Percentiles rank a stretch among this genome's conserved stretches.
Evolutionary conservation across 768 basidiomycete species (phyloP).

Genomic region (Mycena amicta): DNA sequence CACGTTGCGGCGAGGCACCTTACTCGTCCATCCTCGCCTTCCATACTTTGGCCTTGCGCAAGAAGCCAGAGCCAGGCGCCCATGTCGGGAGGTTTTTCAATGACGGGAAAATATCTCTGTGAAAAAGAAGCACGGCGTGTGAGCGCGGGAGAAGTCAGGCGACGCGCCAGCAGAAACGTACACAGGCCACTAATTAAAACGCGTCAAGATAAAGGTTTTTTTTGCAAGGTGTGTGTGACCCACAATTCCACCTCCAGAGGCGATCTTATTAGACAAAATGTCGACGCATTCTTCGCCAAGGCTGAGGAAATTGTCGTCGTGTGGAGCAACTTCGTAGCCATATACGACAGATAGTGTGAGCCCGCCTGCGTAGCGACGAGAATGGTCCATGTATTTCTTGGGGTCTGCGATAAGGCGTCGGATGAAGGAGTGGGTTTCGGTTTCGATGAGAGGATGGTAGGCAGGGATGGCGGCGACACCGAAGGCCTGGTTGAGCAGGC

Average conservation of each 20-base stretch:
- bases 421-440: slow-evolving; percentile 60
- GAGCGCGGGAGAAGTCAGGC: not conserved
- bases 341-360: slow-evolving; percentile 40
- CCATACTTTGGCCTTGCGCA: slow-evolving; percentile 61
- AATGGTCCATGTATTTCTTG: slow-evolving; percentile 36
- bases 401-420: slow-evolving; percentile 52
- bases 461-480: slow-evolving; percentile 51
- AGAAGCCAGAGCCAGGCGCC: slow-evolving; percentile 71
- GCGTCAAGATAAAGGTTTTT: not conserved
- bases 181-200: slow-evolving; percentile 14
- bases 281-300: slow-evolving; percentile 46
- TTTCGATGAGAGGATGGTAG: slow-evolving; percentile 61
- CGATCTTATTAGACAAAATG: slow-evolving; percentile 46
- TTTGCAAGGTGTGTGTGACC: slow-evolving; percentile 40
- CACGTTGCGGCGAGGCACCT: not conserved
- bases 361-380: slow-evolving; percentile 49
- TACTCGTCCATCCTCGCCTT: slow-evolving; percentile 60
- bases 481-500: slow-evolving; percentile 67
- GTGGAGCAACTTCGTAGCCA: slow-evolving; percentile 42
- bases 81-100: slow-evolving; percentile 63
- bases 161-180: slow-evolving; percentile 4
- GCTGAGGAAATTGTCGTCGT: slow-evolving; percentile 42
- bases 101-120: slow-evolving; percentile 38
- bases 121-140: not conserved
- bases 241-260: slow-evolving; percentile 46